These are phyloP conservation scores for Cenchrus purpureus DNA, from an alignment of 176 grass and related monocot species.

Conservation along the genomic window DNA sequence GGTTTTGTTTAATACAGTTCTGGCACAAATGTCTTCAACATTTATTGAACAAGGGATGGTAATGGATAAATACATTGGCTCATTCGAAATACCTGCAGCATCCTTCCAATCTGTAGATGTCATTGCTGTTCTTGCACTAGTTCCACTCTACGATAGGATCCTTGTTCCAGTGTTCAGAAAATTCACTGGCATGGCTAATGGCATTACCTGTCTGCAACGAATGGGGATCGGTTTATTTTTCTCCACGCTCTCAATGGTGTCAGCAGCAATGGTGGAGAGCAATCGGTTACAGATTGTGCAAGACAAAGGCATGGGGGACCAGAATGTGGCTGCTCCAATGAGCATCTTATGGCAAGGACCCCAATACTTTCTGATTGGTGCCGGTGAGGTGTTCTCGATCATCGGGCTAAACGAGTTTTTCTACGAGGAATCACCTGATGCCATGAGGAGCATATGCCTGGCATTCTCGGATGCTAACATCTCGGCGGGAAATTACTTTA, in stretches of 20 bases:
- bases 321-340: slow-evolving; percentile 34
- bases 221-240: slow-evolving; percentile 52
- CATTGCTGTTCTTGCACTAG: slow-evolving; percentile 38
- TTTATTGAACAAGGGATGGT: slow-evolving; percentile 45
- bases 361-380: slow-evolving; percentile 61
- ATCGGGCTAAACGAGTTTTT: slow-evolving; percentile 61
- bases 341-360: slow-evolving; percentile 70
- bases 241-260: slow-evolving; percentile 49
- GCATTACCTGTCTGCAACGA: slow-evolving; percentile 55
- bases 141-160: slow-evolving; percentile 63
- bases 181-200: slow-evolving; percentile 47
- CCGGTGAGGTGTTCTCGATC: slow-evolving; percentile 49
- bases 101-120: slow-evolving; percentile 57
- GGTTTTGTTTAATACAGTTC: slow-evolving; percentile 47
- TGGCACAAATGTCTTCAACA: slow-evolving; percentile 56
- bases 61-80: slow-evolving; percentile 50
- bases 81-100: slow-evolving; percentile 55
- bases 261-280: slow-evolving; percentile 62
- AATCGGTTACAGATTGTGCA: slow-evolving; percentile 36
- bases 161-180: slow-evolving; percentile 52
- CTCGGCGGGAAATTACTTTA: slow-evolving; percentile 51
- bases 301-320: slow-evolving; percentile 17
- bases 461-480: slow-evolving; percentile 45
- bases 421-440: slow-evolving; percentile 60
- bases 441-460: slow-evolving; percentile 54